Conservation (phyloP, 2,329 filamentous ascomycete genomes). For the Exophiala lecanii-corni region DNA sequence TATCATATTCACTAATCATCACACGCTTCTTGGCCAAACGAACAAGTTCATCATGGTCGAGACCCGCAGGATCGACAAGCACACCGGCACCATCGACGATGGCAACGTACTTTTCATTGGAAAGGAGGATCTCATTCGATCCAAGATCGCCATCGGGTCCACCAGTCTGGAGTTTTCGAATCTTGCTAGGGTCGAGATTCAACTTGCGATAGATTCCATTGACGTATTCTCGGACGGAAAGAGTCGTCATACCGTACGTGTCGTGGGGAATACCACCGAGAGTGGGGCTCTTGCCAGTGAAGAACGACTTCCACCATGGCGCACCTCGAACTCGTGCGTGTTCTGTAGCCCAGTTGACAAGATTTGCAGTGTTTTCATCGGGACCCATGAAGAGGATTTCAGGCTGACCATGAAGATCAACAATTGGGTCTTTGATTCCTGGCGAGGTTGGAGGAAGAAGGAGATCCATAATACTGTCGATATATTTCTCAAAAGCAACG, state of each 20-base stretch:
- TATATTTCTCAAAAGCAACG: slow-evolving; percentile 98
- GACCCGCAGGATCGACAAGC: slow-evolving; percentile 83
- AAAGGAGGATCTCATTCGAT: slow-evolving; percentile 94
- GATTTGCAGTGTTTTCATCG: slow-evolving; percentile 95
- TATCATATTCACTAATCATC: slow-evolving; percentile 87
- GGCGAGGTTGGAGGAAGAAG: slow-evolving; percentile 84
- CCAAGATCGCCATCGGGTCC: slow-evolving; percentile 94
- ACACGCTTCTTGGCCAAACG: slow-evolving; percentile 78
- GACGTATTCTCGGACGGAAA: slow-evolving; percentile 94
- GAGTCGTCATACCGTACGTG: slow-evolving; percentile 92
- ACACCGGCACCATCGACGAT: slow-evolving; percentile 97
- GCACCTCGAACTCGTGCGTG: slow-evolving; percentile 83
- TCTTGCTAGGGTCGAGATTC: slow-evolving; percentile 75
- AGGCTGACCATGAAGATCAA: slow-evolving; percentile 88
- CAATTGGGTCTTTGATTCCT: slow-evolving; percentile 97
- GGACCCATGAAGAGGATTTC: slow-evolving; percentile 99
- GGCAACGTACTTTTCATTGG: slow-evolving; percentile 90
- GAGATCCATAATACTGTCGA: slow-evolving; percentile 95
- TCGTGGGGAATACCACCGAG: slow-evolving; percentile 97
- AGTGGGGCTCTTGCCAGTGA: slow-evolving; percentile 96
- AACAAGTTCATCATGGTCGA: slow-evolving; percentile 76
- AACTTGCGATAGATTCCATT: slow-evolving; percentile 96
- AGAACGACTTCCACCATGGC: slow-evolving; percentile 99
- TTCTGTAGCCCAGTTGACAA: slow-evolving; percentile 98
- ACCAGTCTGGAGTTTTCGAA: slow-evolving; percentile 94